Base-by-base conservation (phyloP, 2,329 filamentous ascomycete genomes). In the Talaromyces sp. region DNA sequence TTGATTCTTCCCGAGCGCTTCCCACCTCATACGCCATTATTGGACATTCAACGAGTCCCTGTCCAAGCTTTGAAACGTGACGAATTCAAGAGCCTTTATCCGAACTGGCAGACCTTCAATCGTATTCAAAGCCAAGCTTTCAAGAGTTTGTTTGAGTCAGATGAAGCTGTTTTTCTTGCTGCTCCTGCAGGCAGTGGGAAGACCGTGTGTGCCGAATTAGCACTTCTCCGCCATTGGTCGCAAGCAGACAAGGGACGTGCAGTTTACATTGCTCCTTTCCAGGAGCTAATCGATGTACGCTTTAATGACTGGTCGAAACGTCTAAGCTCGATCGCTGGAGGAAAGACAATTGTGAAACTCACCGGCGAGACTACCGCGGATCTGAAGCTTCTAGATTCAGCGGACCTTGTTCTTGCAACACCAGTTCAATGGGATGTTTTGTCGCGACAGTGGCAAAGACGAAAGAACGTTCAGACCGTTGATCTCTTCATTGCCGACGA, bases 91-190 rank as follows among this genome's bases (percentile, higher is more conserved):
- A 81, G 83, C 22, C 77, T 99, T 19, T 99, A 97, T 69, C 86
- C 89, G 3, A 80, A 88, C 31, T 95, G 91, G 86, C 82, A 85
- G 57, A 85, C 89, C 62, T 99, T 99, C 80, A 99, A 99, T 78
- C 94, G 94, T 72, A 89, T 99, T 11, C 95, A 99, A 74, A 97
- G 94, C 0, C 94, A 99, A 71, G 90, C 91, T 0, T 99, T 97
- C 80, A 96, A 96, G 70, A 91, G 92, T 1, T 78, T 99, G 0
- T 97, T 90, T 71, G 87, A 89, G 50, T 89, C 89, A 0, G 89
- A 97, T 70, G 91, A 97, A 66, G 97, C 95, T 67, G 91, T 97
- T 21, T 91, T 99, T 62, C 78, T 99, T 62, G 92, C 91, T 46
- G 88, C 93, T n/a, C 88, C 94, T 1, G 92, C 92, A 8, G 93